A percentile compares a stretch with the other conserved stretches of the same genome.
These are phyloP conservation scores for Clonostachys rosea DNA, from an alignment of 2,329 filamentous ascomycete genomes.

Conservation along the genomic window DNA sequence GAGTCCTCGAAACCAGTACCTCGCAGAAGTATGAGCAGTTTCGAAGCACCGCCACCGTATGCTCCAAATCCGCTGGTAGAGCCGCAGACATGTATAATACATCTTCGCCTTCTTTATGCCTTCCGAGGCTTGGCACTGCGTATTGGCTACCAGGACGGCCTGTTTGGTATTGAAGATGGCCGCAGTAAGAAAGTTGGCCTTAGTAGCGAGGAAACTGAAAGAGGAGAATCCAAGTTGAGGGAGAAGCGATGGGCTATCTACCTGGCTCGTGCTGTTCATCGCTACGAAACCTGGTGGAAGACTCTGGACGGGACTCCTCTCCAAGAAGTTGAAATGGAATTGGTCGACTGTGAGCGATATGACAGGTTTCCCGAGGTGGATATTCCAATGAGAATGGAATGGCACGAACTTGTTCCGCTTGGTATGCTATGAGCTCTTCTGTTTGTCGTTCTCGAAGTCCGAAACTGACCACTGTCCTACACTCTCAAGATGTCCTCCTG, in stretches of 20 bases:
- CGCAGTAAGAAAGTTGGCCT: constrained; percentile 13
- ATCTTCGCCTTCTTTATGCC: constrained; percentile 62
- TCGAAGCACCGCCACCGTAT: too few species aligned
- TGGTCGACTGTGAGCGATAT: constrained; percentile 5
- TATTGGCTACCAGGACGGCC: constrained; percentile 52
- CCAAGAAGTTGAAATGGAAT: constrained; percentile 9
- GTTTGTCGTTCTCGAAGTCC: too few species aligned
- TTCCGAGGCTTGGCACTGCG: constrained; percentile 58
- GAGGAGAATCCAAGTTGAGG: constrained; percentile 42
- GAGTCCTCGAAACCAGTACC: too few species aligned
- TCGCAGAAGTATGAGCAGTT: too few species aligned
- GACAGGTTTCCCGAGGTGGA: not conserved
- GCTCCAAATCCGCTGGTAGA: too few species aligned
- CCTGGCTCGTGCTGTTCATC: constrained; percentile 55
- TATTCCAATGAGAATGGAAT: not conserved
- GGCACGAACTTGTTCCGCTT: not conserved
- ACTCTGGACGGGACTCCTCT: not conserved
- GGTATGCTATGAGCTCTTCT: not conserved
- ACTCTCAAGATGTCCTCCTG: constrained; percentile 22
- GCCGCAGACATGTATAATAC: constrained; percentile 16
- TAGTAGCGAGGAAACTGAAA: constrained; percentile 6
- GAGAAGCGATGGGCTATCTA: constrained; percentile 68
- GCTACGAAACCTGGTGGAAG: constrained; percentile 59
- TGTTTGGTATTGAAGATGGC: constrained; percentile 53
- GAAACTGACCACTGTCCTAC: not conserved